Base-by-base conservation (phyloP, 2,329 filamentous ascomycete species). In the Aspergillus japonicus region DNA sequence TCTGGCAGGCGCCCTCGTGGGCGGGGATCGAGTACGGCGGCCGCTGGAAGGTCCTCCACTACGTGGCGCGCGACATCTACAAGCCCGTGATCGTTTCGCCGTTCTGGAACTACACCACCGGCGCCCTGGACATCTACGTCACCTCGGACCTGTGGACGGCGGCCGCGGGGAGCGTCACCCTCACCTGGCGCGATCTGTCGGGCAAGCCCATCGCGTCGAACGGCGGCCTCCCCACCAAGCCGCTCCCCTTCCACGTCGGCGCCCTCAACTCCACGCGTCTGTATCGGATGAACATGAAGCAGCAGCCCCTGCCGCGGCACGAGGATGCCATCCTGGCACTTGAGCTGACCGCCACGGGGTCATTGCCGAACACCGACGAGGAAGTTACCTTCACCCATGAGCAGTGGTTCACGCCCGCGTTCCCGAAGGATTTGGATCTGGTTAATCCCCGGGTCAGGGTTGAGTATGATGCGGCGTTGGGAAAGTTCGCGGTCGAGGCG, bases 1-100 rank as follows among this genome's bases (percentile, higher is more conserved):
- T 86, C 59, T 87, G 85, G 85, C 84, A 86, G 63, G 85, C 84
- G 1, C 85, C 86, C 0, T 86, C 84, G 0, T 88, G 86, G 85
- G 83, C 85, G 0, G 82, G 84, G 0, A 83, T 88, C 35, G 86
- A 88, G 68, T 87, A 87, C 61, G 82, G 83, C 53, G 85, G 85
- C 0, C 75, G 86, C 1, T 87, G 85, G 85, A 88, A 88, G 68
- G 78, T 86, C 0, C 71, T 88, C 19, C 85, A 87, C 60, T 85
- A 87, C 58, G 75, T 80, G 1, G 81, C 82, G 2, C 83, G 82
- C 59, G 83, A 87, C 58, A 81, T 85, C 24, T 88, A 85, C 64
- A 71, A 83, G 54, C 78, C 79, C 1, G 74, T 87, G n/a, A 85
- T 88, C 59, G 78, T 87, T n/a, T 80, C 84, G 1, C 81, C 84